Conservation (phyloP, 106 monocot species). For the Allium cepa region DNA sequence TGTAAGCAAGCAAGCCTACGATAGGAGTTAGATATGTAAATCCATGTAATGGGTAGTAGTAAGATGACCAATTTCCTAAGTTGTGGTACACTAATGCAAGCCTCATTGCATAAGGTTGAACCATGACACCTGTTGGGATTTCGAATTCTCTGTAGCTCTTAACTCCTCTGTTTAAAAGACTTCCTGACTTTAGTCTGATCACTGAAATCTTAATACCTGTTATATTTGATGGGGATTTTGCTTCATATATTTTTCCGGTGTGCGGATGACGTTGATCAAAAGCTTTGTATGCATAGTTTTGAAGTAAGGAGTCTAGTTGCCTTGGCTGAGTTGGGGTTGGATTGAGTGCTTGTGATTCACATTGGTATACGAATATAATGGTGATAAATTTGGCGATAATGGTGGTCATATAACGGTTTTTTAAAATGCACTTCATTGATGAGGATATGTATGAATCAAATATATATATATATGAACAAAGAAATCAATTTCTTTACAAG, state of each 20-base stretch:
- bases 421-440: slow-evolving; percentile 15
- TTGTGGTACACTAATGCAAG: slow-evolving; percentile 89
- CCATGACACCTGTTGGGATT: slow-evolving; percentile 50
- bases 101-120: slow-evolving; percentile 53
- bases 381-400: slow-evolving; percentile 12
- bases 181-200: slow-evolving; percentile 64
- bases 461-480: not conserved
- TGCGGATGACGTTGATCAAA: slow-evolving; percentile 47
- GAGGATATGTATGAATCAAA: not conserved
- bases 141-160: slow-evolving; percentile 47
- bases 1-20: slow-evolving; percentile 68
- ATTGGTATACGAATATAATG: slow-evolving; percentile 16
- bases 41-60: slow-evolving; percentile 55
- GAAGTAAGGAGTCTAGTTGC: slow-evolving; percentile 53
- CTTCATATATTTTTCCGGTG: slow-evolving; percentile 55
- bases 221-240: slow-evolving; percentile 38
- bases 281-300: slow-evolving; percentile 63
- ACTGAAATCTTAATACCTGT: slow-evolving; percentile 56
- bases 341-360: slow-evolving; percentile 15
- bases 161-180: slow-evolving; percentile 50
- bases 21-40: slow-evolving; percentile 61
- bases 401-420: slow-evolving; percentile 5
- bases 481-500: not conserved
- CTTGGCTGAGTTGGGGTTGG: slow-evolving; percentile 13
- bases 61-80: slow-evolving; percentile 63